phyloP scores from a whole-genome alignment of 2,329 filamentous ascomycete genomes.

The Botrytis medusae region DNA sequence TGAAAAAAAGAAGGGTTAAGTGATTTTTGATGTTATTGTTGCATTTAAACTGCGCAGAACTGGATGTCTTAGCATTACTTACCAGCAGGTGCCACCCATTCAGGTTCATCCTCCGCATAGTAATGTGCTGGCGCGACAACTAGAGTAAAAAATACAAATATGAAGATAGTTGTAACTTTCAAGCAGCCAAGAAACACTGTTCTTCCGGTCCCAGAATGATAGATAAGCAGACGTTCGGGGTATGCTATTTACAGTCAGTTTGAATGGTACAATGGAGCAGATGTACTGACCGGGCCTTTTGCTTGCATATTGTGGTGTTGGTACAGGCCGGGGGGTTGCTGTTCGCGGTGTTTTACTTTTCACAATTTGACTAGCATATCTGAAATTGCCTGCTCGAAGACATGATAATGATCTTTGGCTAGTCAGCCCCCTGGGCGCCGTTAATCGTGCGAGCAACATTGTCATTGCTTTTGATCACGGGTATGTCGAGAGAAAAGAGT shows the following conservation, averaged over 20 bases:
- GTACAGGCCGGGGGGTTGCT: not conserved
- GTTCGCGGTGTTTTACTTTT: not conserved
- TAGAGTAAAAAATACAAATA: constrained; percentile 65
- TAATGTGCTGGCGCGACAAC: constrained; percentile 53
- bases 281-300: constrained; percentile 15
- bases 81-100: constrained; percentile 36
- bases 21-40: not conserved
- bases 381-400: not conserved
- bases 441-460: constrained; percentile 13
- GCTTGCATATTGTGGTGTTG: constrained; percentile 21
- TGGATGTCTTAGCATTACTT: constrained; percentile 10
- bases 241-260: constrained; percentile 43
- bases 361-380: not conserved
- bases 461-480: not conserved
- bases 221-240: constrained; percentile 65
- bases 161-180: constrained; percentile 69
- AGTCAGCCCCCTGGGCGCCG: not conserved
- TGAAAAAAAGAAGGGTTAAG: too few relatives aligned
- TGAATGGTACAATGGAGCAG: not conserved
- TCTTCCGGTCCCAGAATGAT: constrained; percentile 68
- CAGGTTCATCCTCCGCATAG: constrained; percentile 32
- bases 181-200: constrained; percentile 68
- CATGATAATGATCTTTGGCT: not conserved
- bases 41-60: not conserved
- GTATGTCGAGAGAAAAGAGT: not conserved